Conservation (phyloP, 2,329 filamentous ascomycete genomes). For the Ophiosphaerella herpotricha region DNA sequence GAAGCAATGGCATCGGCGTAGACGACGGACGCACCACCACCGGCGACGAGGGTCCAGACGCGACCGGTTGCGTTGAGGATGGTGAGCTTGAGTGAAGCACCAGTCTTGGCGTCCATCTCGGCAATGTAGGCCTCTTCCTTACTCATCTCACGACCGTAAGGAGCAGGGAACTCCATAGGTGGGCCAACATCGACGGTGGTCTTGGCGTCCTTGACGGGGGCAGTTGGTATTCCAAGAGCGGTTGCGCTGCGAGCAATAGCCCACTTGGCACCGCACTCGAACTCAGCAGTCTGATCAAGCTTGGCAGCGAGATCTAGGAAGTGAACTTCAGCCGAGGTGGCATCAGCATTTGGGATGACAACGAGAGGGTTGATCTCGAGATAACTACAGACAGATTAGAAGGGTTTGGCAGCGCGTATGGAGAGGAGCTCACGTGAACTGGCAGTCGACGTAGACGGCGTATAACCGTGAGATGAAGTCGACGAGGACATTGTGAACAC, state of each 20-base stretch:
- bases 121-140: constrained; percentile 99
- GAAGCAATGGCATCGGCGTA: constrained; percentile 99
- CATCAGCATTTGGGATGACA: constrained; percentile 91
- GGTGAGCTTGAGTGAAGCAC: constrained; percentile 97
- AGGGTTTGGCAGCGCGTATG: neutral
- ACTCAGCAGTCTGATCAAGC: constrained; percentile 98
- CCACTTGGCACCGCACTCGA: constrained; percentile 99
- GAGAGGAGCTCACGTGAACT: constrained; percentile 72
- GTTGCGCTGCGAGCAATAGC: constrained; percentile 89
- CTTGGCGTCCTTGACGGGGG: constrained; percentile 67
- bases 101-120: constrained; percentile 98
- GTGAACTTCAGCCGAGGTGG: constrained; percentile 91
- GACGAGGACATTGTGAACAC: constrained; percentile 95
- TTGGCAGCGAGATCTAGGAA: constrained; percentile 99
- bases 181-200: constrained; percentile 94
- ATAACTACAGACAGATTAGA: constrained; percentile 59
- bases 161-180: constrained; percentile 98
- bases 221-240: constrained; percentile 79
- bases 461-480: constrained; percentile 99
- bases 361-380: constrained; percentile 99
- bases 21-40: constrained; percentile 98
- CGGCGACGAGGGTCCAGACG: constrained; percentile 97
- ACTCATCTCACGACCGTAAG: constrained; percentile 96
- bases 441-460: constrained; percentile 98
- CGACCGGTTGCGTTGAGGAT: constrained; percentile 90